Conservation (phyloP, 352 stramenopile genomes). For the Globisporangium apiculatum region DNA sequence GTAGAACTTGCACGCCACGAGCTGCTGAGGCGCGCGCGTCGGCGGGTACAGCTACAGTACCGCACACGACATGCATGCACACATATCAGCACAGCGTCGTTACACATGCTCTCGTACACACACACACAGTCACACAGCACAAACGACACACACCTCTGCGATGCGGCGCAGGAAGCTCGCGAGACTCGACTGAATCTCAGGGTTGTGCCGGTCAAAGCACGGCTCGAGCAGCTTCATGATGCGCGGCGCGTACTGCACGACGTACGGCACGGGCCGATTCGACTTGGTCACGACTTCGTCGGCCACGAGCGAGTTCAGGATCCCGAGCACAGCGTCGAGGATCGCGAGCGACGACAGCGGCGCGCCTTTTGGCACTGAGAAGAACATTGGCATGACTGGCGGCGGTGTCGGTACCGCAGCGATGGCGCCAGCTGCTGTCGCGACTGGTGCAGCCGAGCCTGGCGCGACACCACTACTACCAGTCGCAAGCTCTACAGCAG, state of each 20-base stretch:
- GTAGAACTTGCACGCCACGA: slow-evolving; percentile 85
- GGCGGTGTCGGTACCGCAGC: slow-evolving; percentile 16
- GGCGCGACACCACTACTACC: too few species aligned
- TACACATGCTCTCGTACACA: background rate
- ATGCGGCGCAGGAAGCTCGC: slow-evolving; percentile 69
- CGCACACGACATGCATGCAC: too few species aligned
- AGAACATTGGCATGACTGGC: slow-evolving; percentile 72
- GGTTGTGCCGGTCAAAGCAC: slow-evolving; percentile 82
- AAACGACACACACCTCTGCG: slow-evolving; percentile 37
- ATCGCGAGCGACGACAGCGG: slow-evolving; percentile 83
- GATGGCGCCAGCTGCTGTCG: slow-evolving; percentile 17
- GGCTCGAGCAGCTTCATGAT: slow-evolving; percentile 88
- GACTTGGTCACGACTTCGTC: slow-evolving; percentile 72
- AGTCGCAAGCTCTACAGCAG: too few species aligned
- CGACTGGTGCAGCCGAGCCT: slow-evolving; percentile 4
- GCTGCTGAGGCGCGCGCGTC: slow-evolving; percentile 48
- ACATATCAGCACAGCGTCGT: too few species aligned
- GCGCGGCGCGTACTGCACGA: slow-evolving; percentile 80
- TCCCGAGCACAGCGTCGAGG: slow-evolving; percentile 79
- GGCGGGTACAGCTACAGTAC: slow-evolving; percentile 55
- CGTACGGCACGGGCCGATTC: slow-evolving; percentile 68
- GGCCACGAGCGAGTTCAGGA: slow-evolving; percentile 78
- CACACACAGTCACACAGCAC: background rate
- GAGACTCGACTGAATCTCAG: slow-evolving; percentile 66
- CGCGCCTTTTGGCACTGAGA: slow-evolving; percentile 73